These are phyloP conservation scores for Colletotrichum trifolii DNA, from an alignment of 2,329 filamentous ascomycete genomes.

Conservation along the genomic window DNA sequence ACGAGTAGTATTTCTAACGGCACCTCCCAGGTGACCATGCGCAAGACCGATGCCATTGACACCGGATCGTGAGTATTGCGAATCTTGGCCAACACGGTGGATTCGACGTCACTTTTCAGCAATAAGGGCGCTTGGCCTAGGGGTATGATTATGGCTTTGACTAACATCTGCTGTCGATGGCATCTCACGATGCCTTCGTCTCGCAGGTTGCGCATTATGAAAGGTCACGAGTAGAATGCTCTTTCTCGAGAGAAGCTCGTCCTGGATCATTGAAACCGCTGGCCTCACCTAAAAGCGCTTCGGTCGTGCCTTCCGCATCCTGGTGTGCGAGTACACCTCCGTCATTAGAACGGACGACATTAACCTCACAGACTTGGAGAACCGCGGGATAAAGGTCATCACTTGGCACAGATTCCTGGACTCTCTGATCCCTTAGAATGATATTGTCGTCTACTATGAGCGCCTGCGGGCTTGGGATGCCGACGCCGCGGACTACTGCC, in stretches of 20 bases:
- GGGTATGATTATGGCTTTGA: too few relatives aligned
- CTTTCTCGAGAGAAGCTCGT: conserved; percentile 52
- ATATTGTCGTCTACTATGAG: conserved; percentile 45
- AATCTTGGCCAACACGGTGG: too few relatives aligned
- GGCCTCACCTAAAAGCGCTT: conserved; percentile 43
- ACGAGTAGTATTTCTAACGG: too few relatives aligned
- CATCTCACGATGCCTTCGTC: too few relatives aligned
- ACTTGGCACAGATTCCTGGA: conserved; percentile 55
- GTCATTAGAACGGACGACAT: conserved; percentile 44
- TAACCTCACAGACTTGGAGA: conserved; percentile 43
- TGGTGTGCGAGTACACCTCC: conserved; percentile 28
- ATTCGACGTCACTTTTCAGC: too few relatives aligned
- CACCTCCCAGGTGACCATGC: too few relatives aligned
- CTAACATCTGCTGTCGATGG: too few relatives aligned
- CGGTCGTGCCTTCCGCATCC: conserved; percentile 37
- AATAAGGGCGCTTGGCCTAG: too few relatives aligned
- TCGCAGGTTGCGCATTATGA: too few relatives aligned
- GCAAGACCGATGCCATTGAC: too few relatives aligned
- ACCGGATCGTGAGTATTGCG: too few relatives aligned
- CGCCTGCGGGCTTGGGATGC: conserved; percentile 9
- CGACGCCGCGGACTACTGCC: conserved; percentile 59
- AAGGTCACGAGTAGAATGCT: conserved; percentile 30
- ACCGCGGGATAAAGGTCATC: conserved; percentile 53
- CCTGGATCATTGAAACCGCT: conserved; percentile 42
- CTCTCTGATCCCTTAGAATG: conserved; percentile 47